Conservation (phyloP, 306 rosid genomes). For the Astragalus glycyphyllos region DNA sequence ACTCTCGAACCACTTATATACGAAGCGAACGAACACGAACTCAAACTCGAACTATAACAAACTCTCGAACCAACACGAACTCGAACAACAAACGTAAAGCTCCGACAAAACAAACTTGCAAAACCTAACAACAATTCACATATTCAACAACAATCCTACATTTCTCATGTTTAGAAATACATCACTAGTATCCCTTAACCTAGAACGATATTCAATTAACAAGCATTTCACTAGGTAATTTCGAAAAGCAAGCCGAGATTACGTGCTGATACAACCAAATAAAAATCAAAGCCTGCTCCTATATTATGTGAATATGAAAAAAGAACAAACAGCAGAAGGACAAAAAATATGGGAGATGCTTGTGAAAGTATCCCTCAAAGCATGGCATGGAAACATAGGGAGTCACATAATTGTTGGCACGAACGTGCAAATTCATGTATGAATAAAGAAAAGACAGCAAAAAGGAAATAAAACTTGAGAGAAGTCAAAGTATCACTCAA, state of each 20-base stretch:
- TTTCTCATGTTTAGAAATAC: too few relatives aligned
- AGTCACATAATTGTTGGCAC: not conserved
- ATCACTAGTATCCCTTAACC: too few relatives aligned
- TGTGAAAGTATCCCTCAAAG: conserved; percentile 25
- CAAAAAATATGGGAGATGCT: not conserved
- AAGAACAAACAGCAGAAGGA: conserved; percentile 10
- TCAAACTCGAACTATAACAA: too few relatives aligned
- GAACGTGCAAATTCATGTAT: conserved; percentile 25
- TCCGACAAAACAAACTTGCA: too few relatives aligned
- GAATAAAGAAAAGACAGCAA: conserved; percentile 19
- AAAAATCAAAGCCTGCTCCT: conserved; percentile 28
- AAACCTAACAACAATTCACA: too few relatives aligned
- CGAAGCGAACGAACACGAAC: too few relatives aligned
- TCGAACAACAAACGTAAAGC: too few relatives aligned
- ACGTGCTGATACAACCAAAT: conserved; percentile 33
- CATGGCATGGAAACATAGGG: conserved; percentile 21
- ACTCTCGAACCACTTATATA: too few relatives aligned
- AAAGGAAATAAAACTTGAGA: not conserved
- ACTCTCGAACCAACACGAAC: too few relatives aligned
- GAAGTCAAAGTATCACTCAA: conserved; percentile 22
- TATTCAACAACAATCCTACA: too few relatives aligned
- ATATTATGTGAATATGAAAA: conserved; percentile 9
- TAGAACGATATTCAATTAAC: too few relatives aligned
- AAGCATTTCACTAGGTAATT: too few relatives aligned
- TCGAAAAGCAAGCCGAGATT: conserved; percentile 44